Conservation (phyloP, 2,329 filamentous ascomycete genomes). For the Leptographium procerum region DNA sequence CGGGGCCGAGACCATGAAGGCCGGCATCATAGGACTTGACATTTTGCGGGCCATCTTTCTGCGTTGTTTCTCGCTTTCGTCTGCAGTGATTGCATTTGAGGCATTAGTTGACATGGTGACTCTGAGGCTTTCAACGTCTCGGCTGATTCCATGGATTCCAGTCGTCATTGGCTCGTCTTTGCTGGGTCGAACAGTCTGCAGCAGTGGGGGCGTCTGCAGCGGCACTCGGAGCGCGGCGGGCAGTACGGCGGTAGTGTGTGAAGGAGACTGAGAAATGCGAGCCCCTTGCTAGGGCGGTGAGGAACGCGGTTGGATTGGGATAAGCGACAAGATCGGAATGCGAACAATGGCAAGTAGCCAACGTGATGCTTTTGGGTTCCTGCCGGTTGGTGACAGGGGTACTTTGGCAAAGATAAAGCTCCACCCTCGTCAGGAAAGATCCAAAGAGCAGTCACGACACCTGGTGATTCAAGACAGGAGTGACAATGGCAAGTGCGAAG, state of each 20-base stretch:
- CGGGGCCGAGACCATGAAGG: constrained; percentile 96
- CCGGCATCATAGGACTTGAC: constrained; percentile 61
- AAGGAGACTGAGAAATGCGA: background rate
- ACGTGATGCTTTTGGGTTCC: background rate
- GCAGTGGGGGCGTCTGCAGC: background rate
- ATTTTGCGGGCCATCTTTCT: constrained; percentile 39
- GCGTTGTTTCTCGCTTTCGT: constrained; percentile 21
- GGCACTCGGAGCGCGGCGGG: background rate
- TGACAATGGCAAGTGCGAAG: background rate
- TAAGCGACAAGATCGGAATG: background rate
- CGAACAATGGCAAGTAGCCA: background rate
- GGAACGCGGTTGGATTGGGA: background rate
- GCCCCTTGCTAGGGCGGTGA: background rate
- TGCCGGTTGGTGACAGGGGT: background rate
- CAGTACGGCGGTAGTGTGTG: background rate
- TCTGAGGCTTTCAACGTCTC: constrained; percentile 13
- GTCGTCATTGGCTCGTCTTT: constrained; percentile 10
- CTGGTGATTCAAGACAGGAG: background rate
- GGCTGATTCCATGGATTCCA: constrained; percentile 13
- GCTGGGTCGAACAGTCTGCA: background rate
- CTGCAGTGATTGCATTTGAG: constrained; percentile 13
- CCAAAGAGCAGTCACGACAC: background rate
- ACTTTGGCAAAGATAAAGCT: background rate
- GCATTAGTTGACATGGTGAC: constrained; percentile 15
- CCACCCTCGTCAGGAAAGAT: background rate